phyloP scores from a whole-genome alignment of 2,329 filamentous ascomycete species.

The Cladosporium cucumerinum region DNA sequence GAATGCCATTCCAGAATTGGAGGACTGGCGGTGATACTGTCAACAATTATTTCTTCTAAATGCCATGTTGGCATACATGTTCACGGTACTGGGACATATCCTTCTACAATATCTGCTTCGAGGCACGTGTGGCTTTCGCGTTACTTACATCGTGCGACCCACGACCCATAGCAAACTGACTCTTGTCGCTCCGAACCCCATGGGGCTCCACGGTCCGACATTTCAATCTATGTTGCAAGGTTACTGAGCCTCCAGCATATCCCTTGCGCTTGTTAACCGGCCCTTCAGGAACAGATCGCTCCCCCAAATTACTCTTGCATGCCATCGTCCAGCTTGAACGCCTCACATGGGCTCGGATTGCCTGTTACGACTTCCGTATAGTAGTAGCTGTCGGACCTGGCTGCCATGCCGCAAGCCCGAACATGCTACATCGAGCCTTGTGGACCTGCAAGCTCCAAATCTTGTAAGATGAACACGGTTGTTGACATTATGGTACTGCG shows the following conservation, averaged over 20 bases:
- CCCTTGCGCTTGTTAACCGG: neutral
- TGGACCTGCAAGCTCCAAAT: neutral
- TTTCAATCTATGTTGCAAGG: constrained; percentile 4
- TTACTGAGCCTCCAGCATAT: constrained; percentile 4
- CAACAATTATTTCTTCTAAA: neutral
- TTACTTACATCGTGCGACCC: neutral
- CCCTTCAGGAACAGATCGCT: constrained; percentile 1
- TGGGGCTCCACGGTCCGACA: constrained; percentile 9
- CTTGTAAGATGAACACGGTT: neutral
- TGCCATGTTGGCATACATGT: neutral
- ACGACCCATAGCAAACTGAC: neutral
- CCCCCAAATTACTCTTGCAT: neutral
- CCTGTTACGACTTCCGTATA: neutral
- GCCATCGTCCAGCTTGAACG: neutral
- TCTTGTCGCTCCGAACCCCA: constrained; percentile 12
- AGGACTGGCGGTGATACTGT: neutral
- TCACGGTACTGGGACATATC: neutral
- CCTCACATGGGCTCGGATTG: neutral
- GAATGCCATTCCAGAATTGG: neutral
- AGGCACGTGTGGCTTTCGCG: neutral
- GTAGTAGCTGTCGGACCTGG: neutral
- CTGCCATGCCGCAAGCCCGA: neutral
- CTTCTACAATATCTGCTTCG: neutral
- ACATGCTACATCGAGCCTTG: neutral
- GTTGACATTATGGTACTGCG: neutral